Percentiles rank a stretch among this genome's conserved stretches.
Evolutionary conservation across 345 rosid species (phyloP).

Genomic region (Syzygium aqueum): DNA sequence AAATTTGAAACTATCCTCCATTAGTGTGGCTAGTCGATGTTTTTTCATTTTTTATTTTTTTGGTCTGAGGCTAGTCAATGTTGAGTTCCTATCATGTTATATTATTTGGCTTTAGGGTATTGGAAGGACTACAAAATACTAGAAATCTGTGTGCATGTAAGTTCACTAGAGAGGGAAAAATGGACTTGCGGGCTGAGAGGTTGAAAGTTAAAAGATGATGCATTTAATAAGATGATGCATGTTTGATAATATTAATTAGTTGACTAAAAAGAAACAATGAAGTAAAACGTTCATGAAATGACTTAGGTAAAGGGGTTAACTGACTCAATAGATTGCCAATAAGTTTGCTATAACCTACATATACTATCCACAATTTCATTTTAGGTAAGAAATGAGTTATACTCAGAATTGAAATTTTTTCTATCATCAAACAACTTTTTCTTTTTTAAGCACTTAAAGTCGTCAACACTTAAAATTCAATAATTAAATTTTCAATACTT

Average conservation of each 20-base stretch:
- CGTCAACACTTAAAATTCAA: not conserved
- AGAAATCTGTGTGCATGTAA: not conserved
- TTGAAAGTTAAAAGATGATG: not conserved
- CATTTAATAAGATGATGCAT: not conserved
- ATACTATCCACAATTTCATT: not conserved
- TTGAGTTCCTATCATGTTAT: not conserved
- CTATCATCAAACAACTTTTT: not conserved
- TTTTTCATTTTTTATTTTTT: too few relatives aligned
- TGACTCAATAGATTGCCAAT: not conserved
- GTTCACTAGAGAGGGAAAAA: not conserved
- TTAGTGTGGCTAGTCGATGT: not conserved
- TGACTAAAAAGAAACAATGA: not conserved
- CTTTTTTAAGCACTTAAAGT: not conserved
- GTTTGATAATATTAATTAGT: not conserved
- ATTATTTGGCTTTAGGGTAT: not conserved
- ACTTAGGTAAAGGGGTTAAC: not conserved
- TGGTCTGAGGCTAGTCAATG: not conserved
- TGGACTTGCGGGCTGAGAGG: not conserved
- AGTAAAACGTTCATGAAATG: not conserved
- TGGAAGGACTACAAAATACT: not conserved
- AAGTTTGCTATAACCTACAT: not conserved
- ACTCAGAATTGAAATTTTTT: not conserved
- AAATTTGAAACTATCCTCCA: not conserved
- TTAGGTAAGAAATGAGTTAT: not conserved
- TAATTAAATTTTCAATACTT: not conserved